Conservation (phyloP, 2,329 filamentous ascomycete genomes). For the Sporothrix euskadiensis region DNA sequence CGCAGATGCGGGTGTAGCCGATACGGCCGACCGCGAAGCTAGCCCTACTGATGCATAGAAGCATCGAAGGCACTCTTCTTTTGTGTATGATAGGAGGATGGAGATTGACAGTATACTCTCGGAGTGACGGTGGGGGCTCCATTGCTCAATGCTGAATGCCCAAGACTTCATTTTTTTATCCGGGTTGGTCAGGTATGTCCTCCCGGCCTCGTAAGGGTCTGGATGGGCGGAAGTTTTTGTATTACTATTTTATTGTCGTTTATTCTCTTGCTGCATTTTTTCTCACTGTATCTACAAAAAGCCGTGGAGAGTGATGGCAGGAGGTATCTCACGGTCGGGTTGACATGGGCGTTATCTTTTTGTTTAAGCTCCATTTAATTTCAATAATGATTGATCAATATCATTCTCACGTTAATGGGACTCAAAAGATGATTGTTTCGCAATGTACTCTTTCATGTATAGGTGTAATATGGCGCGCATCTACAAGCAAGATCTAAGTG, state of each 20-base stretch:
- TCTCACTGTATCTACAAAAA: background rate
- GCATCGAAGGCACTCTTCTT: background rate
- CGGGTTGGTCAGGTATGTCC: background rate
- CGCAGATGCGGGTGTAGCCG: background rate
- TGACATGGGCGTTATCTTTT: background rate
- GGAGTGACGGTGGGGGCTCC: too few species aligned
- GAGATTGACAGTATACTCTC: too few species aligned
- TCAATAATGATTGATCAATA: background rate
- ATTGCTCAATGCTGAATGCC: too few species aligned
- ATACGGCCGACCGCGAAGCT: background rate
- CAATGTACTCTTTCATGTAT: constrained; percentile 4
- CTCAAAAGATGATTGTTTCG: background rate
- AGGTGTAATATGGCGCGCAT: constrained; percentile 14
- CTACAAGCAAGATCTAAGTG: constrained; percentile 10
- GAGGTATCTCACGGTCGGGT: background rate
- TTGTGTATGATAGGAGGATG: background rate
- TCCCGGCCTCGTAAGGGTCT: background rate
- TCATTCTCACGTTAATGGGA: background rate
- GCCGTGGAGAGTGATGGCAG: background rate
- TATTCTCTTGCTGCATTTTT: background rate
- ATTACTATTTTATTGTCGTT: background rate
- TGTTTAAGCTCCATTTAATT: background rate
- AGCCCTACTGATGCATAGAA: background rate
- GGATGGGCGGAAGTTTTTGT: background rate
- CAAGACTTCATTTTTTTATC: background rate